phyloP scores from a whole-genome alignment of 2,329 filamentous ascomycete species.

The Cordyceps sp. region DNA sequence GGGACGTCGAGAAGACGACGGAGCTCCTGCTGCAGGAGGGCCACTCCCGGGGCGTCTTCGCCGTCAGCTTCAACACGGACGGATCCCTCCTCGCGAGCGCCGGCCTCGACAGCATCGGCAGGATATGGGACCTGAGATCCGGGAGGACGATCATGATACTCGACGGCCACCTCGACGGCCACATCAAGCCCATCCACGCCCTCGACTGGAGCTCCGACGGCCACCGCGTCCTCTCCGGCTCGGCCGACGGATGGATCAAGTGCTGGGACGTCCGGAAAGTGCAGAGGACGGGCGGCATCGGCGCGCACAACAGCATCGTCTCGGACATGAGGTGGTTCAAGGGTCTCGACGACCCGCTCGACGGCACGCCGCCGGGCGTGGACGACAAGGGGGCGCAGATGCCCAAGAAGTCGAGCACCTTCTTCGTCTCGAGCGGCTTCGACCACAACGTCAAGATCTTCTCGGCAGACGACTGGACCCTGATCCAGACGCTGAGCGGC shows the following conservation, averaged over 20 bases:
- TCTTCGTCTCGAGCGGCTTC: constrained; percentile 81
- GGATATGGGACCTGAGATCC: constrained; percentile 88
- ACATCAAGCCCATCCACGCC: constrained; percentile 82
- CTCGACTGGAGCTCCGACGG: constrained; percentile 88
- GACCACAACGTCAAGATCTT: constrained; percentile 93
- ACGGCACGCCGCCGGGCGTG: constrained; percentile 39
- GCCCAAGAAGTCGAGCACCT: constrained; percentile 79
- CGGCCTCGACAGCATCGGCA: constrained; percentile 86
- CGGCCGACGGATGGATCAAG: constrained; percentile 89
- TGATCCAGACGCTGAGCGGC: constrained; percentile 73
- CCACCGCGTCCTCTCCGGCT: constrained; percentile 81
- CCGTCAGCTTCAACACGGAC: constrained; percentile 78
- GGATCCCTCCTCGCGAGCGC: constrained; percentile 81
- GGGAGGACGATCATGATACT: constrained; percentile 92
- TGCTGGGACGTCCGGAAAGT: constrained; percentile 96
- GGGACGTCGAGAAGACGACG: constrained; percentile 76
- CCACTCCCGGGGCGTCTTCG: constrained; percentile 84
- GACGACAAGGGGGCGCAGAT: constrained; percentile 48
- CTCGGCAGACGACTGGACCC: constrained; percentile 88
- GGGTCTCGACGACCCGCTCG: constrained; percentile 58
- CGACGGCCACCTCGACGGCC: constrained; percentile 65
- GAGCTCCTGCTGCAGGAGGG: constrained; percentile 86
- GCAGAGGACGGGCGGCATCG: constrained; percentile 65
- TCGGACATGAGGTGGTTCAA: constrained; percentile 92
- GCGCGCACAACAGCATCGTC: constrained; percentile 80